Conservation (phyloP, 2,329 filamentous ascomycete genomes). For the Coniochaeta sp. region DNA sequence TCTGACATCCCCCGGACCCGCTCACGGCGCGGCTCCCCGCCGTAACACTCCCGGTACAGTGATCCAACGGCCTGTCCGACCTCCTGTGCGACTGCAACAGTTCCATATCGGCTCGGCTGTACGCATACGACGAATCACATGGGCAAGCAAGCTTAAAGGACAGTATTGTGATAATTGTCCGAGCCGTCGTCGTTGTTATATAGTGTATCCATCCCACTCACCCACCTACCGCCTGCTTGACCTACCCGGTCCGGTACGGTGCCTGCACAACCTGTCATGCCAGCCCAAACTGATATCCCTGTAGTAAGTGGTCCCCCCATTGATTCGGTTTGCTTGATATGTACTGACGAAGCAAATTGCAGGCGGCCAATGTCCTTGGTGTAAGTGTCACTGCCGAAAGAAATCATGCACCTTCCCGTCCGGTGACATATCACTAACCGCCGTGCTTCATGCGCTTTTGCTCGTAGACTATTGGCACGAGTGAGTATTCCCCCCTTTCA, state of each 20-base stretch:
- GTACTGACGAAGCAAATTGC: neutral
- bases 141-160: constrained; percentile 2
- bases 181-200: neutral
- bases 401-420: neutral
- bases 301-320: constrained; percentile 13
- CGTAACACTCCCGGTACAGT: neutral
- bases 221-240: neutral
- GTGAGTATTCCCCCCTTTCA: constrained; percentile 10
- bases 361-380: constrained; percentile 31
- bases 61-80: neutral
- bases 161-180: neutral
- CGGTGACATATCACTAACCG: neutral
- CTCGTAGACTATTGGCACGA: constrained; percentile 22
- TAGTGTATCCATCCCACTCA: neutral
- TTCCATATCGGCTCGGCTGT: neutral
- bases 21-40: neutral
- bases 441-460: neutral
- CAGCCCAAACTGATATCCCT: constrained; percentile 21
- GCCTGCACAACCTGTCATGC: constrained; percentile 13
- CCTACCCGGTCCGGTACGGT: neutral
- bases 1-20: neutral
- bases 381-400: constrained; percentile 19
- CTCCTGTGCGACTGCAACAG: neutral
- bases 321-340: neutral
- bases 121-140: neutral